Base-by-base conservation (phyloP, 2,329 filamentous ascomycete species). In the Paracoccidioides brasiliensis region DNA sequence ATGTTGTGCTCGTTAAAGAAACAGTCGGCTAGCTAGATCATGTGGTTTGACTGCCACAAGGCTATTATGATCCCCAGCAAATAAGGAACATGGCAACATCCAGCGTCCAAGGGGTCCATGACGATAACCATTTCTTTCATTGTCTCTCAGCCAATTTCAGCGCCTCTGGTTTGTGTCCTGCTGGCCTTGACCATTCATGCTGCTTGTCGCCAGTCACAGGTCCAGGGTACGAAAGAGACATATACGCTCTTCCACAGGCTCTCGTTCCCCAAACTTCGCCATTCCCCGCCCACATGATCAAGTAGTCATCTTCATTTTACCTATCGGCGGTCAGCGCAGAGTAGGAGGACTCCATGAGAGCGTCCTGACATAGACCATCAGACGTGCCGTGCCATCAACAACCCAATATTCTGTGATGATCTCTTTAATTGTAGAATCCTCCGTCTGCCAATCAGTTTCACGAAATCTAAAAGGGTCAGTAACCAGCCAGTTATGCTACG, bases 311-410 rank as follows among this genome's bases (percentile, higher is more conserved):
- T 41, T 1, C 15, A 42, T 14, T 15, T 38, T 41, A 28, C 49
- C 50, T 52, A 52, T 52, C 38, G 33, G 28, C 5, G 30, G 32
- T 32, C 50, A 52, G 38, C n/a, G 15, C 8, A 52, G 37, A n/a
- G 38, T 28, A 52, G 50, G 50, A 52, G 38, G 41, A 42, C 22
- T 42, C 38, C 38, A 38, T 30, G 38, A 52, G 38, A 42, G 41
- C 37, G 8, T 40, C 22, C 3, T 51, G 48, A 41, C 48, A 51
- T 22, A 32, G 50, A 52, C 50, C 42, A 42, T 14, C 30, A 42
- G 35, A 33, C 50, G 50, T 43, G 50, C 50, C 50, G 50, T 52
- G 50, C 50, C 50, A 37, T 42, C 38, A 52, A 28, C 50, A 15
- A 33, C 38, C 22, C 38, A 42, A 37, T 42, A 22, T 40, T 32